Evolutionary conservation across 2,329 filamentous ascomycete genomes (phyloP).

Genomic region (Phialocephala subalpina): DNA sequence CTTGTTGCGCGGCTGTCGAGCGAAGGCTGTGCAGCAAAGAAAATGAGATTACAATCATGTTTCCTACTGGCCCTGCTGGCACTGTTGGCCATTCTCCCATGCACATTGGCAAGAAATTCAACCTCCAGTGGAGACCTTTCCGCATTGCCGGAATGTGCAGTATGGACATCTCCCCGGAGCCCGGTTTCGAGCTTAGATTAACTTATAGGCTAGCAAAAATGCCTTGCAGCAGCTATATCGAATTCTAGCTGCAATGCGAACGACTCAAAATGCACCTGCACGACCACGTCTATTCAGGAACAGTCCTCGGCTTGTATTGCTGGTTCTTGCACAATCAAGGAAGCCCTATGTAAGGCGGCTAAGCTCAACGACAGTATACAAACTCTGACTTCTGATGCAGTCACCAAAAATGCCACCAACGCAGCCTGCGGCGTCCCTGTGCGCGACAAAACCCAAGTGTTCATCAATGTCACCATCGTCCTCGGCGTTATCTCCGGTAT

Average conservation of each 20-base stretch:
- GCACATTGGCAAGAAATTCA: no score
- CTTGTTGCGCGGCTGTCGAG: no score
- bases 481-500: constrained; percentile 11
- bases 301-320: constrained; percentile 46
- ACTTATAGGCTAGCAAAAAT: no score
- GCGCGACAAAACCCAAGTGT: constrained; percentile 11
- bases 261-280: constrained; percentile 50
- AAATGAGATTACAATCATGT: no score
- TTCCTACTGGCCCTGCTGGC: no score
- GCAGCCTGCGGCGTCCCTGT: constrained; percentile 12
- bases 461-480: constrained; percentile 4
- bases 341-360: constrained; percentile 45
- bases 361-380: constrained; percentile 44
- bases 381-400: constrained; percentile 1
- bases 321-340: constrained; percentile 47
- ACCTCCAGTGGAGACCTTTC: no score
- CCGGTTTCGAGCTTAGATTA: no score
- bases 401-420: constrained; percentile 21
- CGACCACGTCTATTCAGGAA: constrained; percentile 43
- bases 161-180: no score
- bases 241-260: constrained; percentile 47
- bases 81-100: no score
- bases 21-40: no score
- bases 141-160: no score
- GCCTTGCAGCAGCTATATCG: no score